These are phyloP conservation scores for Ceratobasidium sp. DNA, from an alignment of 1,284 basidiomycete genomes.

Conservation along the genomic window DNA sequence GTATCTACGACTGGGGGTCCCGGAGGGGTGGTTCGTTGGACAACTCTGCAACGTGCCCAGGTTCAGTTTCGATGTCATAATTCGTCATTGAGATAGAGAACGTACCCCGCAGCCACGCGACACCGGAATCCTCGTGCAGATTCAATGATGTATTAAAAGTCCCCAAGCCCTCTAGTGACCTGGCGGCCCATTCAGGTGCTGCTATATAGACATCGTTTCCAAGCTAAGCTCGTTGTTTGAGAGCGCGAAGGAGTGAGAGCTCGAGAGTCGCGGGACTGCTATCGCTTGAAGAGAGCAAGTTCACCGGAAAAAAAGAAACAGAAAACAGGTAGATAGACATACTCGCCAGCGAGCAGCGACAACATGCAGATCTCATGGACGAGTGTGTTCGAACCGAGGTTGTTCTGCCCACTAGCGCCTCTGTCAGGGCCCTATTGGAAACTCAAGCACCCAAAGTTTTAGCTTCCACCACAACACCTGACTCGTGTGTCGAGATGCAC, in stretches of 20 bases:
- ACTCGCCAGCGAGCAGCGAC: too few relatives aligned
- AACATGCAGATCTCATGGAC: too few relatives aligned
- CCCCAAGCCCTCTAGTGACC: background rate
- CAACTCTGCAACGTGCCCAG: conserved; percentile 15
- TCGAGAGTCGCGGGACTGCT: too few relatives aligned
- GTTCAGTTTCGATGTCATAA: conserved; percentile 30
- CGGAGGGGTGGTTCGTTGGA: background rate
- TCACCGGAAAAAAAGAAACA: too few relatives aligned
- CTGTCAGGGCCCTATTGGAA: background rate
- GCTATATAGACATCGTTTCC: background rate
- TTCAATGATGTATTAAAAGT: too few relatives aligned
- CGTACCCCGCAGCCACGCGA: conserved; percentile 16
- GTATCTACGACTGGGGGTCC: background rate
- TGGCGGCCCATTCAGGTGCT: too few relatives aligned
- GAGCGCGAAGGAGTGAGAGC: too few relatives aligned
- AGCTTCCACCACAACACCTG: conserved; percentile 8
- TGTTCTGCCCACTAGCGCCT: background rate
- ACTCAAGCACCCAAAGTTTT: conserved; percentile 25
- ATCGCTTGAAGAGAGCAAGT: too few relatives aligned
- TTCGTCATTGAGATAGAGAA: conserved; percentile 18
- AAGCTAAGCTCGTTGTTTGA: background rate
- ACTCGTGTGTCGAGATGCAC: conserved; percentile 23
- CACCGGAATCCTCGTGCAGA: background rate
- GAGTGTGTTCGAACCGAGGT: background rate
- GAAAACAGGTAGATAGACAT: too few relatives aligned